Percentiles rank a stretch among this genome's conserved stretches.
These are phyloP conservation scores for Chlorella sp. DNA, from an alignment of 139 green algal genomes.

Conservation along the genomic window DNA sequence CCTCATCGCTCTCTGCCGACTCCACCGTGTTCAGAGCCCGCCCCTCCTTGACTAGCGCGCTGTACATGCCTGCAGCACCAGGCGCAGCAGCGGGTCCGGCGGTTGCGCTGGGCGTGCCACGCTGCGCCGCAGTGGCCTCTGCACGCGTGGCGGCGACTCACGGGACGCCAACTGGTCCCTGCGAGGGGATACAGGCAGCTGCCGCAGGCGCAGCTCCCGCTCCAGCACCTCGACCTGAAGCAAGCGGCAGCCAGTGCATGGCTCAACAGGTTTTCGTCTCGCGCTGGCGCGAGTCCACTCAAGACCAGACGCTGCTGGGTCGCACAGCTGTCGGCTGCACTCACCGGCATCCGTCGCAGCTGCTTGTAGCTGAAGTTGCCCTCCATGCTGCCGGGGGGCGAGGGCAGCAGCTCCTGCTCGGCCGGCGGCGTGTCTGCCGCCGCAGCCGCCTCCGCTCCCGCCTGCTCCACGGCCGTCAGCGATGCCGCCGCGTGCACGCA, in stretches of 20 bases:
- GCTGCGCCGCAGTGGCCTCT: background rate
- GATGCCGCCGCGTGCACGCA: too few relatives aligned
- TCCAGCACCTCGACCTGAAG: constrained; percentile 12
- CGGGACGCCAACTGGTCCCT: constrained; percentile 20
- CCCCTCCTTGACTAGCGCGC: constrained; percentile 15
- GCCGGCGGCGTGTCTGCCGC: too few relatives aligned
- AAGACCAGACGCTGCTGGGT: too few relatives aligned
- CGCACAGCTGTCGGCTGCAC: background rate
- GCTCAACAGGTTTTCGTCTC: too few relatives aligned
- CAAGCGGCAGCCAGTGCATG: too few relatives aligned
- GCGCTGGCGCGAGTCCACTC: too few relatives aligned
- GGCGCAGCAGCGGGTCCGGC: background rate
- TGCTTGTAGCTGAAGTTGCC: constrained; percentile 28
- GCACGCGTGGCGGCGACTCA: background rate
- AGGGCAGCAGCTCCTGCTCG: too few relatives aligned
- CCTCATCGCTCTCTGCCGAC: constrained; percentile 13
- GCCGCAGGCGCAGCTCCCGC: constrained; percentile 10
- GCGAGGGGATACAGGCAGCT: background rate
- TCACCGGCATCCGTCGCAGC: constrained; percentile 14
- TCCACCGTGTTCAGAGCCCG: constrained; percentile 20
- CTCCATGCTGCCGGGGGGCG: too few relatives aligned
- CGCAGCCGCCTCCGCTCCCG: too few relatives aligned
- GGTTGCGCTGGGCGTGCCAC: background rate
- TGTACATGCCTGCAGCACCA: constrained; percentile 28
- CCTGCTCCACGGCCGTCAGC: too few relatives aligned